A percentile compares a stretch with the other conserved stretches of the same genome.
These are phyloP conservation scores for Neonectria ditissima DNA, from an alignment of 2,329 filamentous ascomycete species.

Conservation along the genomic window DNA sequence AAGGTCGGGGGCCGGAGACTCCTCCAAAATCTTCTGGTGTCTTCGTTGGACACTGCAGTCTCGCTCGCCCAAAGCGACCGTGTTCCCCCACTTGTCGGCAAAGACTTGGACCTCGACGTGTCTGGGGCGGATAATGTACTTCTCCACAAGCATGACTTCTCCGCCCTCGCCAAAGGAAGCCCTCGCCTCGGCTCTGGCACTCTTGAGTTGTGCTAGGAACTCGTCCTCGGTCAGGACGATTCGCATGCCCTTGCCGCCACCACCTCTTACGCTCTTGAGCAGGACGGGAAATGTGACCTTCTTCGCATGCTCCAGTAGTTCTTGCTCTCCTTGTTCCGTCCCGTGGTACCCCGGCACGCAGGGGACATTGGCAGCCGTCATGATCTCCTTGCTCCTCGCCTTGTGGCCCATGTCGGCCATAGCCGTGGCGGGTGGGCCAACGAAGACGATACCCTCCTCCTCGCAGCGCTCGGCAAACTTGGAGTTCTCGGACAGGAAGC, in stretches of 20 bases:
- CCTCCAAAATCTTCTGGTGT: slow-evolving; percentile 92
- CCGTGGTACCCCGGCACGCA: slow-evolving; percentile 98
- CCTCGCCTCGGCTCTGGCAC: slow-evolving; percentile 79
- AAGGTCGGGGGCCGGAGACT: slow-evolving; percentile 82
- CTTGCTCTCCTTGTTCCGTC: slow-evolving; percentile 75
- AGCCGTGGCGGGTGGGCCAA: slow-evolving; percentile 86
- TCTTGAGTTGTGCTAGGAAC: slow-evolving; percentile 76
- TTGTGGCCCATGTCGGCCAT: slow-evolving; percentile 95
- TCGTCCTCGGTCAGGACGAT: slow-evolving; percentile 77
- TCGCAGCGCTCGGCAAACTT: slow-evolving; percentile 89
- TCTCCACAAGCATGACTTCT: slow-evolving; percentile 86
- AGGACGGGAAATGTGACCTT: slow-evolving; percentile 77
- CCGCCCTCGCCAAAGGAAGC: slow-evolving; percentile 84
- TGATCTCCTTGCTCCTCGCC: slow-evolving; percentile 93
- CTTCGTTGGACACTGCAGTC: slow-evolving; percentile 89
- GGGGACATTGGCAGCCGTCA: slow-evolving; percentile 93
- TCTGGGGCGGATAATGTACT: slow-evolving; percentile 81
- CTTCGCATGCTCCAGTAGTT: slow-evolving; percentile 75
- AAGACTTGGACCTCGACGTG: slow-evolving; percentile 95
- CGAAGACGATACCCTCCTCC: slow-evolving; percentile 91
- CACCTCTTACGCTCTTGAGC: slow-evolving; percentile 83
- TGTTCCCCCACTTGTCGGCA: slow-evolving; percentile 82
- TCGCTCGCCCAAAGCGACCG: slow-evolving; percentile 85
- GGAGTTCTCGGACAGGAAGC: slow-evolving; percentile 94
- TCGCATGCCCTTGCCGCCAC: slow-evolving; percentile 87